Percentiles rank a stretch among this genome's conserved stretches.
Evolutionary conservation across 306 rosid genomes (phyloP).

Genomic region (Abrus pulchellus): DNA sequence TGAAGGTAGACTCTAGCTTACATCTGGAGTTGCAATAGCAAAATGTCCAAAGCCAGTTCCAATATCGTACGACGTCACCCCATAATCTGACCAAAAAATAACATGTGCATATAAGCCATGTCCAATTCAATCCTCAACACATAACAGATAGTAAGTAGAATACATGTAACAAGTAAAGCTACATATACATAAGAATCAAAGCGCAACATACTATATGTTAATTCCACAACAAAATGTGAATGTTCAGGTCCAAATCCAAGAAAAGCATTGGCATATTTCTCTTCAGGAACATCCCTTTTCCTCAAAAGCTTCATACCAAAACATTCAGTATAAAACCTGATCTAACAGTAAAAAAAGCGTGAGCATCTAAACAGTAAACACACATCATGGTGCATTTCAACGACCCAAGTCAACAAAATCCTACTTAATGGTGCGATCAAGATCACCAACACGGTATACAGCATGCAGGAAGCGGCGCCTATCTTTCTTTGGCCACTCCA

Average conservation of each 20-base stretch:
- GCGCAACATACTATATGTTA: slow-evolving; percentile 81
- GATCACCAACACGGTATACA: slow-evolving; percentile 98
- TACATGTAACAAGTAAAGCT: not conserved
- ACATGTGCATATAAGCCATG: slow-evolving; percentile 17
- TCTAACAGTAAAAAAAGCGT: slow-evolving; percentile 1
- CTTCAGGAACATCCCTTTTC: slow-evolving; percentile 88
- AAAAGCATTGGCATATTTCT: slow-evolving; percentile 91
- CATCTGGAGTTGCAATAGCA: slow-evolving; percentile 87
- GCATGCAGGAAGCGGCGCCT: slow-evolving; percentile 88
- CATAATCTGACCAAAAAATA: slow-evolving; percentile 69
- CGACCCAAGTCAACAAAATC: slow-evolving; percentile 20
- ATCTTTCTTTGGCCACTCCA: slow-evolving; percentile 93
- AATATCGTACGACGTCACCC: slow-evolving; percentile 84
- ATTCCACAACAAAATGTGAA: slow-evolving; percentile 83
- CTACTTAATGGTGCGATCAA: slow-evolving; percentile 94
- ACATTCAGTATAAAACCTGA: slow-evolving; percentile 89
- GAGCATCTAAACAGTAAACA: slow-evolving; percentile 37
- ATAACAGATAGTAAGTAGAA: not conserved
- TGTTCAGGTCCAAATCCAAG: slow-evolving; percentile 90
- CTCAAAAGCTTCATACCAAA: slow-evolving; percentile 90
- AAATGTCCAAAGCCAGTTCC: slow-evolving; percentile 98
- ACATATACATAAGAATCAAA: slow-evolving; percentile 22
- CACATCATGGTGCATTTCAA: slow-evolving; percentile 17
- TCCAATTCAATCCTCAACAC: slow-evolving; percentile 41
- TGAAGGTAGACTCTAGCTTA: slow-evolving; percentile 51